phyloP scores from a whole-genome alignment of 371 early-diverging fungal species.

The Cladochytrium tenue region DNA sequence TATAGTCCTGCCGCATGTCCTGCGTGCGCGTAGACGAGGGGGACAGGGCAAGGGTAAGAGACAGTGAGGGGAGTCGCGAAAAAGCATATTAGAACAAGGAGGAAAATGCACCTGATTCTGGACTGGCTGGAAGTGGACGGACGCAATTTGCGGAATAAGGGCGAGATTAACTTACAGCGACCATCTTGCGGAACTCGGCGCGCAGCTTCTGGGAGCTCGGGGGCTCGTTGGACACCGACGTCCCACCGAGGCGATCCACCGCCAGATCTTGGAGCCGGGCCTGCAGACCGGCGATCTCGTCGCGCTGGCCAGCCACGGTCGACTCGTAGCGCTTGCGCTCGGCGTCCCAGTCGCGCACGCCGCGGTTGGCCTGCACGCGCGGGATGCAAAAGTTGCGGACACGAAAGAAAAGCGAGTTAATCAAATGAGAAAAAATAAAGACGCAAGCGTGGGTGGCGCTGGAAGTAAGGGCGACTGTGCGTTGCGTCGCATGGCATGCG shows the following conservation, averaged over 20 bases:
- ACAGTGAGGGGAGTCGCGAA: no score
- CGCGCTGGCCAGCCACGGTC: slow-evolving; percentile 9
- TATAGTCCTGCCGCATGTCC: slow-evolving; percentile 23
- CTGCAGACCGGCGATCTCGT: slow-evolving; percentile 24
- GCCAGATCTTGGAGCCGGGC: slow-evolving; percentile 23
- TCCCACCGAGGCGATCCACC: slow-evolving; percentile 21
- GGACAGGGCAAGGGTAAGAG: neutral
- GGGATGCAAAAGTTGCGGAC: neutral
- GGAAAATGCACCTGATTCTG: no score
- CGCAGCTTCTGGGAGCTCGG: slow-evolving; percentile 30
- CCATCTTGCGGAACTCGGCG: slow-evolving; percentile 34
- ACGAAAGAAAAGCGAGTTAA: no score
- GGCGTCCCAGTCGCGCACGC: slow-evolving; percentile 21
- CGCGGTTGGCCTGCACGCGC: slow-evolving; percentile 2
- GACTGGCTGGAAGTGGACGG: no score
- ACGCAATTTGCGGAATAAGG: no score
- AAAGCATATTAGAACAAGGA: no score
- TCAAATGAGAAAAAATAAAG: no score
- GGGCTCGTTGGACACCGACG: slow-evolving; percentile 10
- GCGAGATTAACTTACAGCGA: slow-evolving; percentile 21
- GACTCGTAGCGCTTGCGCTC: slow-evolving; percentile 28
- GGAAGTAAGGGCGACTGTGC: no score
- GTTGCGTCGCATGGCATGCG: no score
- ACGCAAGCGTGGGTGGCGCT: no score
- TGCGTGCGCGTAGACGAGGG: neutral